These are phyloP conservation scores for Dalechampia spathulata DNA, from an alignment of 441 rosid genomes.

Conservation along the genomic window DNA sequence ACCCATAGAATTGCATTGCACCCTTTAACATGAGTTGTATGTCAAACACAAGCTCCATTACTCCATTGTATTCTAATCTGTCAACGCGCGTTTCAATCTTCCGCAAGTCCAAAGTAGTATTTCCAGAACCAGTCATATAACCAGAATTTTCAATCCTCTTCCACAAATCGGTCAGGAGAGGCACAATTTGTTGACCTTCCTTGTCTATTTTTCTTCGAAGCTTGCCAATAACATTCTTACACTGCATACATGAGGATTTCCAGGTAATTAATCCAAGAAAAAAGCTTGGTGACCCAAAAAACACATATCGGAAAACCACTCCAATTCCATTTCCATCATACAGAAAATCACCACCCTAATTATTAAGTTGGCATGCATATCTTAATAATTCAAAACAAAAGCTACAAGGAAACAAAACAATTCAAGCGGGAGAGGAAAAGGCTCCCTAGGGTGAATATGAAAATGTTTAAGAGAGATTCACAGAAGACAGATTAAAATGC, in stretches of 20 bases:
- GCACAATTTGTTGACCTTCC: slow-evolving; percentile 95
- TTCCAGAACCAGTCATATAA: slow-evolving; percentile 54
- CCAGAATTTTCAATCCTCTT: slow-evolving; percentile 68
- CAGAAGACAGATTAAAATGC: background rate
- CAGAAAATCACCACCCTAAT: background rate
- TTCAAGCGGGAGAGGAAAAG: background rate
- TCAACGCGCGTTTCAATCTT: slow-evolving; percentile 89
- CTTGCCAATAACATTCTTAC: slow-evolving; percentile 88
- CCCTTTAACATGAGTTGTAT: slow-evolving; percentile 84
- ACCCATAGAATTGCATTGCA: slow-evolving; percentile 79
- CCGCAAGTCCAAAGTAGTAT: slow-evolving; percentile 68
- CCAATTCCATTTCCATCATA: background rate
- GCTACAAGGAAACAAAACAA: background rate
- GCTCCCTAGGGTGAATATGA: too few relatives aligned
- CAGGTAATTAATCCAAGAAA: background rate
- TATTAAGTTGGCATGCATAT: background rate
- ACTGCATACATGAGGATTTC: slow-evolving; percentile 41
- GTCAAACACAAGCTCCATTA: slow-evolving; percentile 86
- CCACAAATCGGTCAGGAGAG: slow-evolving; percentile 89
- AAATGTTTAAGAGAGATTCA: too few relatives aligned
- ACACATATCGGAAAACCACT: background rate
- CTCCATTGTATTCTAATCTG: slow-evolving; percentile 68
- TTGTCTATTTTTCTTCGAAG: slow-evolving; percentile 84
- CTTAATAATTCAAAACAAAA: background rate
- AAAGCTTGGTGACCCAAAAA: background rate